Base-by-base conservation (phyloP, 1,284 basidiomycete species). In the Papiliotrema fonsecae region DNA sequence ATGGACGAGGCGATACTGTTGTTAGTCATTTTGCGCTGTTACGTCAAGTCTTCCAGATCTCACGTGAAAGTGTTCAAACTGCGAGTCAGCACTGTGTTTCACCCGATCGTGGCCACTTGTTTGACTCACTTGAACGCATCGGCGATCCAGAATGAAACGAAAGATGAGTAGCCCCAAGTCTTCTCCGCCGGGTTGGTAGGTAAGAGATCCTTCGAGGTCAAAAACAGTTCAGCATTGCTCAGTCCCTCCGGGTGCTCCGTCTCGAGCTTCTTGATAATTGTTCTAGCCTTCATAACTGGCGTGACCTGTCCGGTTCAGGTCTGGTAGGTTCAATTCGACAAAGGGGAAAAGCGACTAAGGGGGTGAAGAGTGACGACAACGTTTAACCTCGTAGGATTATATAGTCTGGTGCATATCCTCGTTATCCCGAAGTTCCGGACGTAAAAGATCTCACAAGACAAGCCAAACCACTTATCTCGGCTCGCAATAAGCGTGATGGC, bases 21-120 rank as follows among this genome's bases (percentile, higher is more conserved):
- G n/a, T n/a, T n/a, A n/a, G n/a, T n/a, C n/a, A n/a, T n/a, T n/a
- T n/a, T n/a, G n/a, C n/a, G n/a, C n/a, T n/a, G n/a, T n/a, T n/a
- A n/a, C n/a, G n/a, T n/a, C n/a, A n/a, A n/a, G n/a, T n/a, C n/a
- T n/a, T n/a, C n/a, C n/a, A n/a, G n/a, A n/a, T n/a, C n/a, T n/a
- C n/a, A n/a, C n/a, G 74, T 62, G 53, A 74, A 87, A 76, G 83
- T 85, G 72, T 84, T 86, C 62, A 88, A 78, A 65, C 44, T 46
- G 31, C 21, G 11, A 11, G 24, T 19, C 4, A 42, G 36, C 6
- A 19, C 1, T 36, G 2, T 14, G 16, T 36, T 21, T 34, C n/a
- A 19, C 27, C 3, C 9, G 26, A 11, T 26, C 39, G 25, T 13
- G 14, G 24, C 10, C n/a, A 13, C 13, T 31, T 5, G 10, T n/a